Base-by-base conservation (phyloP, 805 yeast species). In the Metschnikowia reukaufii region DNA sequence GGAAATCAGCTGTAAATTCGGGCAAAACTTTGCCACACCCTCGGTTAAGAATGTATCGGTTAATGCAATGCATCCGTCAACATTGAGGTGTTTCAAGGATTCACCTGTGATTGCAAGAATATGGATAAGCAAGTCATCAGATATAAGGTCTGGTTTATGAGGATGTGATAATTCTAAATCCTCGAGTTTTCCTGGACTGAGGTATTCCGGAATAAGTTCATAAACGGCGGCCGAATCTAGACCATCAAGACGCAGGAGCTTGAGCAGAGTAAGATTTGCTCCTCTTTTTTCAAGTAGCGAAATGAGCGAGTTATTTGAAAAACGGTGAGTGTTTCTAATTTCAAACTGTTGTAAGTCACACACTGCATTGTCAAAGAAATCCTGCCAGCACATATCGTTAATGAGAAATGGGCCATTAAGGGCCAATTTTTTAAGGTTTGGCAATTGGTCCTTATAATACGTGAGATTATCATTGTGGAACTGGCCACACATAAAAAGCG, bases 381-480 rank as follows among this genome's bases (percentile, higher is more conserved):
- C 75, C 52, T 80, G 79, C 99, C 99, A 94, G 46, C 82, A 73
- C 0, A 65, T 67, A 53, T 85, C 88, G 58, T 84, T 82, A 38
- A 94, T 83, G 54, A 94, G 68, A 61, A 94, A 94, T 0, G 97
- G 89, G 0, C 99, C 99, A 64, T 92, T 91, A 31, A 94, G 67
- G n/a, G 77, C 69, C 6, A 92, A 47, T 12, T 78, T 72, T 13
- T 64, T 70, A 39, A 94, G 69, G 25, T 77, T 65, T 0, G 68
- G 67, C 35, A 92, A 69, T 51, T 87, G 83, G 8, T 79, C 68
- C 4, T 79, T 76, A 50, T 78, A 80, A 60, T 88, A 86, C 15
- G 71, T 61, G 48, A 94, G 63, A 47, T 86, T 84, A 52, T 84
- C 90, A 61, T 87, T 87, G 56, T 86, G 89, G 34, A 94, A 68